Evolutionary conservation across 768 basidiomycete species (phyloP), one percentile per base, ranked within the genome.

Genomic region (Mycena rosella): DNA sequence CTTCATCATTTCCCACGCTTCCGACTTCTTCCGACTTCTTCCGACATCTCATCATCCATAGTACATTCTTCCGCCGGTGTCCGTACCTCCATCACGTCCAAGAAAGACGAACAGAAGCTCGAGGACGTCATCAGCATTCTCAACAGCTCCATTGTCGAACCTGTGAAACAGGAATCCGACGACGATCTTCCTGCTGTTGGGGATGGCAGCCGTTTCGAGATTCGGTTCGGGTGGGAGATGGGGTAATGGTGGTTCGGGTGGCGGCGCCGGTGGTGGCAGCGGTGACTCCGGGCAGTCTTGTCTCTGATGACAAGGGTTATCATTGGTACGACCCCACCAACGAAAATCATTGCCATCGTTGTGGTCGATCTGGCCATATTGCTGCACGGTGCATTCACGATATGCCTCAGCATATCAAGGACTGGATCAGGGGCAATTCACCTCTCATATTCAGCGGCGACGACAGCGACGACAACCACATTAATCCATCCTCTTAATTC

Each of bases 201-300:
- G 44, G 18, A 32, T 32, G 44, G 24, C 6, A 7, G 8, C 8
- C 5, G n/a, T n/a, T n/a, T 14, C 34, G 55, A 38, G 55, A 20
- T 60, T 60, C 38, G 55, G 55, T 57, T 60, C 58, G 58, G 58
- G 58, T 60, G 58, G 58, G 58, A 60, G 58, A 60, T 27, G 42
- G 20, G 58, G 58, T 60, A 44, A 44, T 60, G 30, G 32, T 60
- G 58, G 42, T 48, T 29, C 44, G 44, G 26, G 58, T 22, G 30
- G 18, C 44, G 29, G 45, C 9, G 5, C n/a, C 42, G 24, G 17
- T 13, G 10, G 14, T 32, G 18, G 42, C 30, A 15, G 11, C 17
- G 18, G 42, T 22, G 14, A 45, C 26, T 27, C 3, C 14, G 34
- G 34, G 34, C 7, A 36, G 7, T 7, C 8, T 36, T 34, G 27